Conservation (phyloP, 2,329 filamentous ascomycete species). For the Colletotrichum cereale region DNA sequence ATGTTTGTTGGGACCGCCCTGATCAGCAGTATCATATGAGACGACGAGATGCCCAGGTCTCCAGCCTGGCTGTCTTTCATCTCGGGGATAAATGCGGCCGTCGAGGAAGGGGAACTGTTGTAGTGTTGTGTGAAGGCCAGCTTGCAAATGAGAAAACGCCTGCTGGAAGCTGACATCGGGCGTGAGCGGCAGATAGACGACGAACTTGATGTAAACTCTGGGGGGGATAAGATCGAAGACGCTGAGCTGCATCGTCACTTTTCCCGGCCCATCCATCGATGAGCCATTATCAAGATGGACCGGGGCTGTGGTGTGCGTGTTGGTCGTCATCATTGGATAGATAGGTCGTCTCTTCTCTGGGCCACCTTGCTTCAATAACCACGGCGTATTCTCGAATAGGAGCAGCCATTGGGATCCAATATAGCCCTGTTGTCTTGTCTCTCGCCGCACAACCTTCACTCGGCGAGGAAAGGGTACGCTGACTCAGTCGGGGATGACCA, state of each 20-base stretch:
- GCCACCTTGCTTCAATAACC: background rate
- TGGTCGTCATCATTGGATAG: conserved; percentile 5
- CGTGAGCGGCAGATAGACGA: conserved; percentile 51
- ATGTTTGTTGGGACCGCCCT: background rate
- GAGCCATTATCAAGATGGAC: background rate
- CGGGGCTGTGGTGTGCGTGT: background rate
- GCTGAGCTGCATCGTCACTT: conserved; percentile 10
- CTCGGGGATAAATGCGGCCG: conserved; percentile 50
- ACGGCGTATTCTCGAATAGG: background rate
- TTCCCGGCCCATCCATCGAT: background rate
- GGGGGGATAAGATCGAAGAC: conserved; percentile 30
- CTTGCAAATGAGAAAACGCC: conserved; percentile 49
- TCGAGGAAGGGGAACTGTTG: conserved; percentile 52
- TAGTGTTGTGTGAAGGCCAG: conserved; percentile 51
- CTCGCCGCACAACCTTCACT: too few species aligned
- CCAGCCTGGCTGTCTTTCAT: conserved; percentile 47
- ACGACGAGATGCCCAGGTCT: conserved; percentile 44
- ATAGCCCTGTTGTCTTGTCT: background rate
- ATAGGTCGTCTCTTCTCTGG: background rate
- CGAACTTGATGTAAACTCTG: conserved; percentile 25
- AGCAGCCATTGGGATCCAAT: background rate
- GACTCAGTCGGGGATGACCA: background rate
- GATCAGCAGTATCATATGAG: conserved; percentile 38
- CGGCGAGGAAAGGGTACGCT: too few species aligned
- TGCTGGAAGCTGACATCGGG: conserved; percentile 45